phyloP scores from a whole-genome alignment of 2,329 filamentous ascomycete species.

The Penicillium sp. region DNA sequence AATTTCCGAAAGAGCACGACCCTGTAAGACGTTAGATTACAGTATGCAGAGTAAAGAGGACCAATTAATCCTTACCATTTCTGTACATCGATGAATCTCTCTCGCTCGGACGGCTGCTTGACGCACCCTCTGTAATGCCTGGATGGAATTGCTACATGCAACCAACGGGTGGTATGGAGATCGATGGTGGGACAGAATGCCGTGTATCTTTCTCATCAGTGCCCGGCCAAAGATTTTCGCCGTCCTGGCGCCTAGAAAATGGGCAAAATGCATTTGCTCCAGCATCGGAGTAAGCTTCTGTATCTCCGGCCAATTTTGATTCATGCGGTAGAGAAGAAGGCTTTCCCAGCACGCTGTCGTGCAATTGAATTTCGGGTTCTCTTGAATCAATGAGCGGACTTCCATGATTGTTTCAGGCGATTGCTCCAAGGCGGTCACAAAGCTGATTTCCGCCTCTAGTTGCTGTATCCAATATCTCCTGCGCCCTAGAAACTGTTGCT shows the following conservation, averaged over 20 bases:
- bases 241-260: not conserved
- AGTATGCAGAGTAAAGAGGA: no score
- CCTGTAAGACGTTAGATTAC: no score
- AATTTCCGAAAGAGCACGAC: not conserved
- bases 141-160: not conserved
- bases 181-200: not conserved
- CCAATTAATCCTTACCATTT: not conserved
- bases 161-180: not conserved
- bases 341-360: conserved; percentile 7
- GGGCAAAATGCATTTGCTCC: conserved; percentile 15
- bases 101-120: not conserved
- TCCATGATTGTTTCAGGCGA: not conserved
- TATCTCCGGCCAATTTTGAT: conserved; percentile 4
- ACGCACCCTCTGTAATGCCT: not conserved
- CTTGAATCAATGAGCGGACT: not conserved
- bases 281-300: conserved; percentile 5
- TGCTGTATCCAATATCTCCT: not conserved
- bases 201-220: not conserved
- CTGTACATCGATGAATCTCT: not conserved
- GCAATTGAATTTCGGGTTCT: not conserved
- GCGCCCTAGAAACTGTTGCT: not conserved
- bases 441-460: not conserved
- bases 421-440: not conserved
- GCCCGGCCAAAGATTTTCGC: not conserved
- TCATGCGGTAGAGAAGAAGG: conserved; percentile 8